These are phyloP conservation scores for Penicillium coprophilum DNA, from an alignment of 495 filamentous ascomycete genomes.

Conservation along the genomic window DNA sequence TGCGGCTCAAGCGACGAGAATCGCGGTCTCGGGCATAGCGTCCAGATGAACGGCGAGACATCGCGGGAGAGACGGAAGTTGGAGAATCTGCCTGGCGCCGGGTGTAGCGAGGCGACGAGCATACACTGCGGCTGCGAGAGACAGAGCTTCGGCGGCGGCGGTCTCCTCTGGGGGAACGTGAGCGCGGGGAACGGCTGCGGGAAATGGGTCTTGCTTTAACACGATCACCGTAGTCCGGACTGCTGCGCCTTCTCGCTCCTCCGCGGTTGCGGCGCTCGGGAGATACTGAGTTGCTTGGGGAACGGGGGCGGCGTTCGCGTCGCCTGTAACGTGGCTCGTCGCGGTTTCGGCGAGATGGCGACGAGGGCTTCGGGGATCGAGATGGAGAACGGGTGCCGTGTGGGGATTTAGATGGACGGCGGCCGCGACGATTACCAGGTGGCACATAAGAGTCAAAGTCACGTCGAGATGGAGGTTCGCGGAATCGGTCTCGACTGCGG, in stretches of 20 bases:
- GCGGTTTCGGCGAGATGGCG: conserved; percentile 27
- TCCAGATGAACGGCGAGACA: conserved; percentile 30
- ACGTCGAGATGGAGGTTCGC: conserved; percentile 52
- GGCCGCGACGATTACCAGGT: conserved; percentile 35
- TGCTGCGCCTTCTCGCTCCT: conserved; percentile 40
- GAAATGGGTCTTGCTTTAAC: conserved; percentile 51
- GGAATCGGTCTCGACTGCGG: conserved; percentile 52
- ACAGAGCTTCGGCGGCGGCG: conserved; percentile 43
- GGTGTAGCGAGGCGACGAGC: conserved; percentile 30
- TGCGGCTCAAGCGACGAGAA: conserved; percentile 43
- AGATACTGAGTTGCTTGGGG: conserved; percentile 39
- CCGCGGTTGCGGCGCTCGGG: conserved; percentile 38
- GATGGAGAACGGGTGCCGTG: conserved; percentile 38
- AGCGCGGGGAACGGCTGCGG: conserved; percentile 56
- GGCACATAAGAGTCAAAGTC: conserved; percentile 62
- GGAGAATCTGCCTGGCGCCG: conserved; percentile 31
- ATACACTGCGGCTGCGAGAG: conserved; percentile 47
- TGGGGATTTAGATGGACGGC: conserved; percentile 38
- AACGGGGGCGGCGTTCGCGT: conserved; percentile 36
- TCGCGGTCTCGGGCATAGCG: conserved; percentile 22
- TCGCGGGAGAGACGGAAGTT: conserved; percentile 11
- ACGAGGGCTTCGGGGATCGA: conserved; percentile 34
- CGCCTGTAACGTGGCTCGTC: conserved; percentile 28
- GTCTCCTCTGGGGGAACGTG: conserved; percentile 61
- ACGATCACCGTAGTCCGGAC: conserved; percentile 51